Evolutionary conservation across 495 filamentous ascomycete species (phyloP).

Genomic region (Elaphomyces granulatus): DNA sequence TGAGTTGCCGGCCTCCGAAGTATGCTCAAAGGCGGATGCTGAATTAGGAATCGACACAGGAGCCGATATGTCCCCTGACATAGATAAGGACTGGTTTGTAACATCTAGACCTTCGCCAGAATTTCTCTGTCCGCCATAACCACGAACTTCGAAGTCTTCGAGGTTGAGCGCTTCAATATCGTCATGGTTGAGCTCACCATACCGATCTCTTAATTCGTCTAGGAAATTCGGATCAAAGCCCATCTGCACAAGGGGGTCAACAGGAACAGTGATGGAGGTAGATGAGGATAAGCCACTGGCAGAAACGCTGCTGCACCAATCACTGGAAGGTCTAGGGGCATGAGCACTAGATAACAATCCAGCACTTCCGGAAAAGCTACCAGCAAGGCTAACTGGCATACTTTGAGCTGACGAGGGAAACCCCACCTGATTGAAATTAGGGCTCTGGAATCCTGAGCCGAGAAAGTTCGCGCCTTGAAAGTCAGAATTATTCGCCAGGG

Average conservation of each 20-base stretch:
- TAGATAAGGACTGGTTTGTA: no score
- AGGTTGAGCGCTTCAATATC: slow-evolving; percentile 14
- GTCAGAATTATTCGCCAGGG: neutral
- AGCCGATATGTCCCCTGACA: no score
- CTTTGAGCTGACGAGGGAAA: slow-evolving; percentile 25
- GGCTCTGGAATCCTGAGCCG: slow-evolving; percentile 25
- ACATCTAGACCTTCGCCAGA: neutral
- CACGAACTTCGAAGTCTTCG: slow-evolving; percentile 3
- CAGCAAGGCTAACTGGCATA: slow-evolving; percentile 23
- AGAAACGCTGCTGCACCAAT: slow-evolving; percentile 28
- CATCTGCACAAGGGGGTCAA: slow-evolving; percentile 29
- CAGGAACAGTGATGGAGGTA: slow-evolving; percentile 13
- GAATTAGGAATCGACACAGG: no score
- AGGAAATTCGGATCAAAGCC: slow-evolving; percentile 31
- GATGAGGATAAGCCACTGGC: slow-evolving; percentile 20
- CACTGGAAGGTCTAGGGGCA: slow-evolving; percentile 19
- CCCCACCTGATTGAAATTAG: slow-evolving; percentile 21
- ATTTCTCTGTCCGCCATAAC: neutral
- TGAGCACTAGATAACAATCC: slow-evolving; percentile 18
- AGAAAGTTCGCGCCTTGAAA: slow-evolving; percentile 19
- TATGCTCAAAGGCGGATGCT: no score
- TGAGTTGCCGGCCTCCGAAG: no score
- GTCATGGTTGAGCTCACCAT: slow-evolving; percentile 18
- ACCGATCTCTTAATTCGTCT: slow-evolving; percentile 24
- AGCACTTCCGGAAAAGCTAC: slow-evolving; percentile 27